Conservation (phyloP, 2,329 filamentous ascomycete genomes). For the Arthrobotrys iridis region DNA sequence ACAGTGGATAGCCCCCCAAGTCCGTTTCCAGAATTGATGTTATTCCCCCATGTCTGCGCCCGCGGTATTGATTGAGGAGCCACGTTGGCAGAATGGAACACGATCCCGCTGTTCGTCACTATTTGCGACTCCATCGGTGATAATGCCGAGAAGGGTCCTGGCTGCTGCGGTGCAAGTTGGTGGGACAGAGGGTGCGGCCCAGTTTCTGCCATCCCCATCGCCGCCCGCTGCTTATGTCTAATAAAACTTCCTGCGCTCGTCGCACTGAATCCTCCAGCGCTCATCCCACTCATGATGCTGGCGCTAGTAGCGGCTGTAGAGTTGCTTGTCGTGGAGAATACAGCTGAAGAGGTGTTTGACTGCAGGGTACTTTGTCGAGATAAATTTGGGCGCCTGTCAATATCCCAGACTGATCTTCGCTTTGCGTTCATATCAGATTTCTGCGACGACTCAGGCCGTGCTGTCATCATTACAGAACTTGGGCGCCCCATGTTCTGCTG, state of each 20-base stretch:
- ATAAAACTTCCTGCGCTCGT: conserved; percentile 95
- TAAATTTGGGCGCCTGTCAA: conserved; percentile 42
- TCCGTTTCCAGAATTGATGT: conserved; percentile 65
- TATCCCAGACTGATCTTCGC: conserved; percentile 49
- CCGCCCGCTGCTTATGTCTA: conserved; percentile 75
- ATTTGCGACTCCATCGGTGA: conserved; percentile 59
- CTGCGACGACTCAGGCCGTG: conserved; percentile 19
- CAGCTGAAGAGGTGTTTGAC: conserved; percentile 46
- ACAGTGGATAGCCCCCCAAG: conserved; percentile 77
- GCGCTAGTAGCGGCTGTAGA: conserved; percentile 78
- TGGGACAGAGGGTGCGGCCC: conserved; percentile 60
- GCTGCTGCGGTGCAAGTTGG: conserved; percentile 19
- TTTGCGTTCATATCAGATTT: conserved; percentile 32
- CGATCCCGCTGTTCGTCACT: conserved; percentile 60
- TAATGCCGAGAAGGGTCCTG: conserved; percentile 45
- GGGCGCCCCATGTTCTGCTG: conserved; percentile 39
- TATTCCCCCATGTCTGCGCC: conserved; percentile 43
- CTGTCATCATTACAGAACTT: conserved; percentile 35
- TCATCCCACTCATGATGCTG: conserved; percentile 92
- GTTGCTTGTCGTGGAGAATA: conserved; percentile 68
- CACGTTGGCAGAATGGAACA: conserved; percentile 60
- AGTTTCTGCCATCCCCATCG: conserved; percentile 66
- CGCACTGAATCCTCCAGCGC: conserved; percentile 88
- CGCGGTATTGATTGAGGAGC: conserved; percentile 61
- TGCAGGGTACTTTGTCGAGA: conserved; percentile 53